A percentile compares a stretch with the other conserved stretches of the same genome.
These are phyloP conservation scores for Grosmannia huntii DNA, from an alignment of 2,329 filamentous ascomycete species.

Conservation along the genomic window DNA sequence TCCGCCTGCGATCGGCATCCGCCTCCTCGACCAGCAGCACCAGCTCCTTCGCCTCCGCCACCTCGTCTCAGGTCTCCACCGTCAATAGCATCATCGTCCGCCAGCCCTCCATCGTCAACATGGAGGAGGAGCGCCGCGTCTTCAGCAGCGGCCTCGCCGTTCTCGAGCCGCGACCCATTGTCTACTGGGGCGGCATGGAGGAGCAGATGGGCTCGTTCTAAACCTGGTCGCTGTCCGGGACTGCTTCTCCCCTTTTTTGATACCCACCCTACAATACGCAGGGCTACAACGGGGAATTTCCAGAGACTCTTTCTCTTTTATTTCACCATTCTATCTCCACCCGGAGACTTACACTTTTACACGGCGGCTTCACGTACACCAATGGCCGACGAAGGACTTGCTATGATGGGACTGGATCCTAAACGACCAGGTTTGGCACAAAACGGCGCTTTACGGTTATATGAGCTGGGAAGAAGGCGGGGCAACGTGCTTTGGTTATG, in stretches of 20 bases:
- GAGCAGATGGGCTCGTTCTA: conserved; percentile 37
- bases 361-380: background rate
- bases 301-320: background rate
- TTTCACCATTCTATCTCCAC: background rate
- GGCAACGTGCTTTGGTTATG: background rate
- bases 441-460: background rate
- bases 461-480: background rate
- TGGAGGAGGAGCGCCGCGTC: conserved; percentile 42
- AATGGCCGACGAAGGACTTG: background rate
- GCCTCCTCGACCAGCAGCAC: conserved; percentile 23
- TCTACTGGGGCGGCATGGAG: conserved; percentile 51
- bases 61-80: conserved; percentile 31
- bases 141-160: conserved; percentile 41
- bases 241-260: background rate
- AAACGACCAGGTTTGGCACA: background rate
- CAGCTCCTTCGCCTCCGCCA: conserved; percentile 30
- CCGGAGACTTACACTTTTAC: background rate
- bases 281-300: background rate
- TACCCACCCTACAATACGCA: background rate
- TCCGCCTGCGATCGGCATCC: conserved; percentile 36
- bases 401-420: background rate
- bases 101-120: conserved; percentile 42
- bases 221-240: background rate
- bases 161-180: conserved; percentile 48
- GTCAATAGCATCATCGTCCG: conserved; percentile 47